These are phyloP conservation scores for Aureobasidium lini DNA, from an alignment of 2,329 filamentous ascomycete genomes.

Conservation along the genomic window DNA sequence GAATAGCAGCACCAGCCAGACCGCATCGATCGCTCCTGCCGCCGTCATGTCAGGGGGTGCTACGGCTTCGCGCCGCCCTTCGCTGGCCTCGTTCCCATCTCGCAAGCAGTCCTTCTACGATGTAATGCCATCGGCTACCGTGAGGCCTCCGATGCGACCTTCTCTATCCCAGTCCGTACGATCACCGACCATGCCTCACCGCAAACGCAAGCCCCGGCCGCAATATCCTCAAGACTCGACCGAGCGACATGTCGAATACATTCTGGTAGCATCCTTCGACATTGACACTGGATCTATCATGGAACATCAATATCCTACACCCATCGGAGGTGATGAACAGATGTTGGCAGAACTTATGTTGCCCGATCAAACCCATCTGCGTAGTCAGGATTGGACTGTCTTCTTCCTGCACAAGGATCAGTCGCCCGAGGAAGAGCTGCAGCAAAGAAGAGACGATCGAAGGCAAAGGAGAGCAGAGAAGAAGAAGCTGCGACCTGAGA, in stretches of 20 bases:
- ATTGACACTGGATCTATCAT: slow-evolving; percentile 94
- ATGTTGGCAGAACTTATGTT: slow-evolving; percentile 99
- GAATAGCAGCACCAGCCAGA: slow-evolving; percentile 15
- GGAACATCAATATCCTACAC: slow-evolving; percentile 94
- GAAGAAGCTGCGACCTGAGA: slow-evolving; percentile 28
- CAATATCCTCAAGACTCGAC: slow-evolving; percentile 41
- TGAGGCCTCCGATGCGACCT: not conserved
- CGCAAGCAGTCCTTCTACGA: slow-evolving; percentile 19
- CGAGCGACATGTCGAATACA: slow-evolving; percentile 97
- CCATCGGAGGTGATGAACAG: slow-evolving; percentile 93
- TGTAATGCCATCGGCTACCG: slow-evolving; percentile 11
- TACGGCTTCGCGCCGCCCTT: slow-evolving; percentile 29
- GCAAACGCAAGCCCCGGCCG: slow-evolving; percentile 32
- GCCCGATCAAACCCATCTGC: slow-evolving; percentile 89
- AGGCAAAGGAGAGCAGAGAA: slow-evolving; percentile 35
- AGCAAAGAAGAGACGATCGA: slow-evolving; percentile 32
- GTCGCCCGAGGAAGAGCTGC: slow-evolving; percentile 52
- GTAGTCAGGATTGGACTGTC: slow-evolving; percentile 97
- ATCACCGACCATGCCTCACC: slow-evolving; percentile 1
- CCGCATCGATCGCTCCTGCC: not conserved
- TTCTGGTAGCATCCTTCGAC: slow-evolving; percentile 93
- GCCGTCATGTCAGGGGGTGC: slow-evolving; percentile 7
- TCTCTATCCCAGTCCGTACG: not conserved
- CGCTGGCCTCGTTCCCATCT: slow-evolving; percentile 36
- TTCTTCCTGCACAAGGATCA: slow-evolving; percentile 97